These are phyloP conservation scores for Spiraea crenata DNA, from an alignment of 331 rosid species.

Conservation along the genomic window DNA sequence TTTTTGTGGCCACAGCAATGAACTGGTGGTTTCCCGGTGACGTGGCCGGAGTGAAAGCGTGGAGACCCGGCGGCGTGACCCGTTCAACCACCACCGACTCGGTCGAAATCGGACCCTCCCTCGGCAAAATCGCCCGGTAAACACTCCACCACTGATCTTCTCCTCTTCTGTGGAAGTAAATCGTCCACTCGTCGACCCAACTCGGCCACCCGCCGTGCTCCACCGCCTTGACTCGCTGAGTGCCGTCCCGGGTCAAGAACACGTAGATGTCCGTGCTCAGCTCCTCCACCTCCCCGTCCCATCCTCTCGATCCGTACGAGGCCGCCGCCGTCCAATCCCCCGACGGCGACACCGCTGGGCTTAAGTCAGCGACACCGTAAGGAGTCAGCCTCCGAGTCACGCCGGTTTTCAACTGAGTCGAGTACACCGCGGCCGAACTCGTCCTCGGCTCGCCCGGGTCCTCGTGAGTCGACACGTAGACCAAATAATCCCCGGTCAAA, in stretches of 20 bases:
- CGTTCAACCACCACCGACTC: conserved; percentile 55
- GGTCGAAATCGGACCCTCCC: conserved; percentile 27
- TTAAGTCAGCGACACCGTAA: conserved; percentile 61
- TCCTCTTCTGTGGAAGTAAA: conserved; percentile 78
- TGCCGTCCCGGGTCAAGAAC: conserved; percentile 69
- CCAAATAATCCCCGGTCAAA: conserved; percentile 40
- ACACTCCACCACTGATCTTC: conserved; percentile 80
- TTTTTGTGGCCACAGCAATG: conserved; percentile 83
- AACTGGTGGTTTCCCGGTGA: conserved; percentile 63
- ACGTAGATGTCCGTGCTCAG: conserved; percentile 72
- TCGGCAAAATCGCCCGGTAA: conserved; percentile 57
- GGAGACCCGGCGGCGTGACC: conserved; percentile 82
- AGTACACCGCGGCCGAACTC: conserved; percentile 81
- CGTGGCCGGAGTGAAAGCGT: conserved; percentile 82
- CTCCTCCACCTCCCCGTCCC: conserved; percentile 79
- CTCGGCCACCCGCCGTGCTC: conserved; percentile 92
- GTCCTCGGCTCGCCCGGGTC: conserved; percentile 50
- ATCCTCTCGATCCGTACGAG: conserved; percentile 69
- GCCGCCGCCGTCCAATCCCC: conserved; percentile 77
- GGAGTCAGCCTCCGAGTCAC: conserved; percentile 72
- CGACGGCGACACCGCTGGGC: conserved; percentile 78
- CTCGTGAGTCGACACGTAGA: conserved; percentile 79
- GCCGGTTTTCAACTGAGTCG: conserved; percentile 57
- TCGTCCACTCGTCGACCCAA: conserved; percentile 70
- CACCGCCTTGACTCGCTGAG: conserved; percentile 55